These are phyloP conservation scores for Phytopythium helicoides DNA, from an alignment of 352 stramenopile species.

Conservation along the genomic window DNA sequence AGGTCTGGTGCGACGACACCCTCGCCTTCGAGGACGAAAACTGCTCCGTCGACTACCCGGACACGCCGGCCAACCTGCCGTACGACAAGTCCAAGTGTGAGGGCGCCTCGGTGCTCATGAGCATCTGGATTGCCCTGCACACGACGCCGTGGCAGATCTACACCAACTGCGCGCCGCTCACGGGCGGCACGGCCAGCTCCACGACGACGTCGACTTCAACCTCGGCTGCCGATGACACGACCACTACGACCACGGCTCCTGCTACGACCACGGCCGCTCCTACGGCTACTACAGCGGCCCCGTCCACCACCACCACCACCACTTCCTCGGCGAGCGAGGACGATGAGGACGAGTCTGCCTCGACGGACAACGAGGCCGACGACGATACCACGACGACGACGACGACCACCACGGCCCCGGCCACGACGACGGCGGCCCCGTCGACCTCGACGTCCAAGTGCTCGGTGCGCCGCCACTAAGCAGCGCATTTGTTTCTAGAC, in stretches of 20 bases:
- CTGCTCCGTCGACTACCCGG: slow-evolving; percentile 16
- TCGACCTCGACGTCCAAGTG: slow-evolving; percentile 6
- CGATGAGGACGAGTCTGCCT: not conserved
- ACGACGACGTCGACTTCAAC: not conserved
- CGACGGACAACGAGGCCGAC: not conserved
- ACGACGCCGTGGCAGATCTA: slow-evolving; percentile 27
- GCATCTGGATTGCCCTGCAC: slow-evolving; percentile 32
- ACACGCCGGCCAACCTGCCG: slow-evolving; percentile 15
- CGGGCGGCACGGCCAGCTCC: not conserved
- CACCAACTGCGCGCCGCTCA: slow-evolving; percentile 24
- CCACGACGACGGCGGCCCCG: not conserved
- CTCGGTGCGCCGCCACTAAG: slow-evolving; percentile 5
- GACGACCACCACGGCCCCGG: not conserved
- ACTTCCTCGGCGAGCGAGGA: too few relatives aligned
- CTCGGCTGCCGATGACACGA: too few relatives aligned
- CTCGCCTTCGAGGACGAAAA: slow-evolving; percentile 27
- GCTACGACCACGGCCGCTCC: slow-evolving; percentile 8
- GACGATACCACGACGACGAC: not conserved
- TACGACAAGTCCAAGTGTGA: slow-evolving; percentile 24
- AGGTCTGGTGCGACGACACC: slow-evolving; percentile 35
- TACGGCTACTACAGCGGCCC: not conserved
- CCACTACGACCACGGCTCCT: slow-evolving; percentile 3
- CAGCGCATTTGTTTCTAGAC: not conserved
- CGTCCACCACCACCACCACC: not conserved
- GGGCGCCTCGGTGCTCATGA: slow-evolving; percentile 18